Evolutionary conservation across 2,329 filamentous ascomycete species (phyloP).

Genomic region (Coccinonectria pachysandricola): DNA sequence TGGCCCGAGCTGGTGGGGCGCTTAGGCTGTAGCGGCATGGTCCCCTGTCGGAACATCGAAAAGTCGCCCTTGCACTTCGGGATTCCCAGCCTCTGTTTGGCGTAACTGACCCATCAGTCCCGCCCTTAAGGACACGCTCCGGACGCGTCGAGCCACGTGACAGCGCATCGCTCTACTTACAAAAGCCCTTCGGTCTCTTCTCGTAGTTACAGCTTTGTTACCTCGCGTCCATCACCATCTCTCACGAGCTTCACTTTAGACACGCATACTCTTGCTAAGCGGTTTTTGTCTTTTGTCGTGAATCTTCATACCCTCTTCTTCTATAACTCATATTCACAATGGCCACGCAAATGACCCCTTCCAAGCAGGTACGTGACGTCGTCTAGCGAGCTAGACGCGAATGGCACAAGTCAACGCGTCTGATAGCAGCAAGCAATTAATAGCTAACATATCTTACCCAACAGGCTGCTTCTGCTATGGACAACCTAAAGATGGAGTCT

Average conservation of each 20-base stretch:
- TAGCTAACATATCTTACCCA: constrained; percentile 22
- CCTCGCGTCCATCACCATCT: constrained; percentile 14
- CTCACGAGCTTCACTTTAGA: constrained; percentile 12
- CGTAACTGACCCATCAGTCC: constrained; percentile 12
- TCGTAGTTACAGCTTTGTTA: no score
- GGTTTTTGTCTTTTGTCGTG: constrained; percentile 7
- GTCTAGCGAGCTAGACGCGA: no score
- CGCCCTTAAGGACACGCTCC: constrained; percentile 23
- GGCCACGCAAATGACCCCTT: constrained; percentile 60
- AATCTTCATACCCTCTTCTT: constrained; percentile 2
- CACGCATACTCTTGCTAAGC: constrained; percentile 8
- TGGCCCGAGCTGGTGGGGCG: no score
- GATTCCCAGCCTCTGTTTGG: constrained; percentile 15
- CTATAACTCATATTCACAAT: constrained; percentile 38
- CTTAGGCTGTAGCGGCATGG: no score
- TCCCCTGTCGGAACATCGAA: no score
- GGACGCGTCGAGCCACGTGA: constrained; percentile 31
- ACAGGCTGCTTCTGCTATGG: constrained; percentile 78
- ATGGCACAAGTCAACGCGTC: no score
- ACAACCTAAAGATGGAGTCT: constrained; percentile 86
- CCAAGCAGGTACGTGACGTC: constrained; percentile 43
- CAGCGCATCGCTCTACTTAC: constrained; percentile 24
- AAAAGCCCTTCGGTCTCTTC: constrained; percentile 27
- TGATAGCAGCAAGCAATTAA: no score
- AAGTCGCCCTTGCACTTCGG: constrained; percentile 6